These are phyloP conservation scores for Cyclotella kingstonii DNA, from an alignment of 108 stramenopile species.

Conservation along the genomic window DNA sequence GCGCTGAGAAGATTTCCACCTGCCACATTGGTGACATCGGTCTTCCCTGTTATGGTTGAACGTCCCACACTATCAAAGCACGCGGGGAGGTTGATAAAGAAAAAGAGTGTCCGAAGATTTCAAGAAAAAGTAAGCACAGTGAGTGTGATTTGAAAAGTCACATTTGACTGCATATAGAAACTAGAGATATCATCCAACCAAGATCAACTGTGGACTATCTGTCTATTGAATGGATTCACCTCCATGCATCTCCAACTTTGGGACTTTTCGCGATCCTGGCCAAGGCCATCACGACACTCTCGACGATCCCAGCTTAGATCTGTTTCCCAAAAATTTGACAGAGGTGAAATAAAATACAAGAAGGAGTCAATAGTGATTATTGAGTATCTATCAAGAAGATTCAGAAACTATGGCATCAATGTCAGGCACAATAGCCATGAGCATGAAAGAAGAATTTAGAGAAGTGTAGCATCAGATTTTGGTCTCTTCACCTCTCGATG, in stretches of 20 bases:
- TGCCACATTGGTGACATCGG: slow-evolving; percentile 22
- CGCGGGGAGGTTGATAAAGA: background rate
- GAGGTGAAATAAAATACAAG: background rate
- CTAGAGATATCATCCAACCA: background rate
- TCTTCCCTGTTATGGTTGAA: slow-evolving; percentile 19
- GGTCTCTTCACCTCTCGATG: slow-evolving; percentile 13
- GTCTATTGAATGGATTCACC: slow-evolving; percentile 31
- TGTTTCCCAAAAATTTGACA: background rate
- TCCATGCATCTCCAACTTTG: slow-evolving; percentile 23
- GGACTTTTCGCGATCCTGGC: slow-evolving; percentile 1
- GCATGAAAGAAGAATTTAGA: background rate
- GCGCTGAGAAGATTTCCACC: slow-evolving; percentile 6
- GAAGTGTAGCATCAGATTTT: slow-evolving; percentile 4
- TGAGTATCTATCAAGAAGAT: background rate
- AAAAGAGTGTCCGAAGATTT: background rate
- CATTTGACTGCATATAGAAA: background rate
- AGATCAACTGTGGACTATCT: background rate
- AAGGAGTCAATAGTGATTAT: slow-evolving; percentile 6
- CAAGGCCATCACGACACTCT: background rate
- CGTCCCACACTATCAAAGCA: slow-evolving; percentile 23
- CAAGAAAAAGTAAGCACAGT: too few relatives aligned
- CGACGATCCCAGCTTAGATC: background rate
- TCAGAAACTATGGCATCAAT: background rate
- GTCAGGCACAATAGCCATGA: background rate
- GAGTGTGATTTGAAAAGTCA: background rate